Percentiles rank a stretch among this genome's conserved stretches.
phyloP scores from a whole-genome alignment of 768 basidiomycete genomes.

The Agrocybe pediades region DNA sequence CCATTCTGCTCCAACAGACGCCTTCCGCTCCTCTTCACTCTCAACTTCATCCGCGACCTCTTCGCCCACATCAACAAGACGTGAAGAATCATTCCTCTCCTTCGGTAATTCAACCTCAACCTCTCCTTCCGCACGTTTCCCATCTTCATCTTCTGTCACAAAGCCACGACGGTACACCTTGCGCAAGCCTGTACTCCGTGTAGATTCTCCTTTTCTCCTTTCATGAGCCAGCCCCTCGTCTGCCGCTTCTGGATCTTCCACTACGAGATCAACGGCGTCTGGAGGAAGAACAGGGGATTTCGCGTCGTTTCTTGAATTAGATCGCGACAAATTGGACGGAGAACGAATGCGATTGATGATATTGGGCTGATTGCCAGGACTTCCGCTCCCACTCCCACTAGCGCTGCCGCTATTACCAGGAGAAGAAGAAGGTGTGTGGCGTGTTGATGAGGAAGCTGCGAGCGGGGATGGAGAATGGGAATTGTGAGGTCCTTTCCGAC shows the following conservation, averaged over 20 bases:
- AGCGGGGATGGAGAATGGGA: constrained; percentile 27
- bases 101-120: constrained; percentile 38
- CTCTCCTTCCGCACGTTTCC: constrained; percentile 34
- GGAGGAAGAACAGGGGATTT: constrained; percentile 42
- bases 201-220: constrained; percentile 65
- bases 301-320: constrained; percentile 25
- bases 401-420: constrained; percentile 18
- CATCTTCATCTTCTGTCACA: constrained; percentile 31
- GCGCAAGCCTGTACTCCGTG: constrained; percentile 41
- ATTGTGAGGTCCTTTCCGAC: neutral
- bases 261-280: constrained; percentile 89
- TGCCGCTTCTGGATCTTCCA: constrained; percentile 63
- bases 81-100: constrained; percentile 20
- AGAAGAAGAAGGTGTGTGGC: constrained; percentile 18
- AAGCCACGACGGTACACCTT: constrained; percentile 58
- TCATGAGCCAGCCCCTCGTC: constrained; percentile 55
- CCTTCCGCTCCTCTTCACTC: constrained; percentile 21
- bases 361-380: constrained; percentile 17
- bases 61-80: constrained; percentile 42
- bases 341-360: constrained; percentile 25
- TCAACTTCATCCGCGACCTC: constrained; percentile 35
- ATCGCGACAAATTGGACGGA: constrained; percentile 33
- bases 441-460: constrained; percentile 7
- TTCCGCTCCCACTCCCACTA: constrained; percentile 29
- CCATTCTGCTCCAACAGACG: constrained; percentile 14